phyloP scores from a whole-genome alignment of 2,329 filamentous ascomycete species.

The Apiospora marii region DNA sequence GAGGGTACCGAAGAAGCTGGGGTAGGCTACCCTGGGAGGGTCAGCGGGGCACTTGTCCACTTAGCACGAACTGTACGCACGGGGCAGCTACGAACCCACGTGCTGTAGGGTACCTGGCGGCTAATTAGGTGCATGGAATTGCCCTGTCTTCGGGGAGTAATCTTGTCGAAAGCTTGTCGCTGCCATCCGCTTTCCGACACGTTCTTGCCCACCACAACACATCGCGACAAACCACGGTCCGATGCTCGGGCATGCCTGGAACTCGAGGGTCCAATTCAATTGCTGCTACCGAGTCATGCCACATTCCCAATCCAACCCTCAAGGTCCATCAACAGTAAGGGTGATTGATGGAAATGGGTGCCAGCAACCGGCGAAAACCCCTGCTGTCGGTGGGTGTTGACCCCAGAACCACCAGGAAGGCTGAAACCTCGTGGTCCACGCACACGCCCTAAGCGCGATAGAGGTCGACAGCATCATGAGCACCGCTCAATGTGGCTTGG shows the following conservation, averaged over 20 bases:
- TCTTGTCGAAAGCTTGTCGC: conserved; percentile 1
- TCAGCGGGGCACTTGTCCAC: not conserved
- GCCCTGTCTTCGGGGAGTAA: not conserved
- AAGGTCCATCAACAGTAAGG: not conserved
- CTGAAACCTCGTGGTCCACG: not conserved
- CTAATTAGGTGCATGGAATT: not conserved
- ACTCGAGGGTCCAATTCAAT: not conserved
- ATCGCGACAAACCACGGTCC: not conserved
- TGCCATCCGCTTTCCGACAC: not conserved
- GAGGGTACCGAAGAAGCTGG: not conserved
- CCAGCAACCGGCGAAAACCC: conserved; percentile 2
- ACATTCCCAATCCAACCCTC: not conserved
- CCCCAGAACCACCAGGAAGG: not conserved
- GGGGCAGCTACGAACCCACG: not conserved
- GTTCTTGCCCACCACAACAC: not conserved
- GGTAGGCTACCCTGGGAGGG: not conserved
- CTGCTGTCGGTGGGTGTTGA: not conserved
- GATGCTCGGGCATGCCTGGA: not conserved
- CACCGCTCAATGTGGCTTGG: not conserved
- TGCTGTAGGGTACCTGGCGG: not conserved
- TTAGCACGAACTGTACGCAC: not conserved
- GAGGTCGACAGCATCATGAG: not conserved
- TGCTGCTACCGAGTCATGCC: not conserved
- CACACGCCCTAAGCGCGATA: not conserved
- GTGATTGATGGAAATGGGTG: not conserved